phyloP scores from a whole-genome alignment of 2,329 filamentous ascomycete genomes.

The Arachnomyces sp. region DNA sequence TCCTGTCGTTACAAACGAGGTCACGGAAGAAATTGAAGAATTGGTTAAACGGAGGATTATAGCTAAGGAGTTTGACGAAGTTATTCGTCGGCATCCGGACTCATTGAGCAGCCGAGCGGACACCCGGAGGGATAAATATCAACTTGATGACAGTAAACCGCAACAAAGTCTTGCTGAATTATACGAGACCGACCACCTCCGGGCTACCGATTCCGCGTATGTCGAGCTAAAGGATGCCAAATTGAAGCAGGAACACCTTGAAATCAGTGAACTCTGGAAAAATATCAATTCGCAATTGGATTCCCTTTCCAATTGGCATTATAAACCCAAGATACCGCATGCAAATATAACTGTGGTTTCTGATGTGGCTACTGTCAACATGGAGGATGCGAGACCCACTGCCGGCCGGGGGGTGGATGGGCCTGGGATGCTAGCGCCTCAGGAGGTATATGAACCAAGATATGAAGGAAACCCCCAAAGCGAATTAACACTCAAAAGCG shows the following conservation, averaged over 20 bases:
- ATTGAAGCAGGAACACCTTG: constrained; percentile 69
- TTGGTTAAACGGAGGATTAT: constrained; percentile 91
- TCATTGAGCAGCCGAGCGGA: constrained; percentile 54
- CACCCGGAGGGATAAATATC: constrained; percentile 64
- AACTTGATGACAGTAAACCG: constrained; percentile 81
- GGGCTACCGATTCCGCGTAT: constrained; percentile 69
- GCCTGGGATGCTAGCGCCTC: constrained; percentile 73
- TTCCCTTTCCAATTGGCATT: constrained; percentile 86
- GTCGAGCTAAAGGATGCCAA: constrained; percentile 78
- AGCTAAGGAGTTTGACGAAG: constrained; percentile 84
- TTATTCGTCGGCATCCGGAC: constrained; percentile 73
- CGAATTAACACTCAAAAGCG: constrained; percentile 71
- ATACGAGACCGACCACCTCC: constrained; percentile 88
- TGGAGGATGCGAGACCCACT: constrained; percentile 91
- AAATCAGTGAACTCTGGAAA: constrained; percentile 77
- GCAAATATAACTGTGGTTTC: constrained; percentile 79
- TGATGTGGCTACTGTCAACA: constrained; percentile 82
- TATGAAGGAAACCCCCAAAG: constrained; percentile 55
- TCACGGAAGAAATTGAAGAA: constrained; percentile 84
- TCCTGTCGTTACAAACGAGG: constrained; percentile 83
- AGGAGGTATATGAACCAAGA: constrained; percentile 84
- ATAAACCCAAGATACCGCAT: constrained; percentile 79
- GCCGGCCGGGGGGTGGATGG: constrained; percentile 57
- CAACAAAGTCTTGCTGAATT: constrained; percentile 81
- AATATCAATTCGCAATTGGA: constrained; percentile 75